These are phyloP conservation scores for Pelargonium myrrhifolium DNA, from an alignment of 441 rosid species.

Conservation along the genomic window DNA sequence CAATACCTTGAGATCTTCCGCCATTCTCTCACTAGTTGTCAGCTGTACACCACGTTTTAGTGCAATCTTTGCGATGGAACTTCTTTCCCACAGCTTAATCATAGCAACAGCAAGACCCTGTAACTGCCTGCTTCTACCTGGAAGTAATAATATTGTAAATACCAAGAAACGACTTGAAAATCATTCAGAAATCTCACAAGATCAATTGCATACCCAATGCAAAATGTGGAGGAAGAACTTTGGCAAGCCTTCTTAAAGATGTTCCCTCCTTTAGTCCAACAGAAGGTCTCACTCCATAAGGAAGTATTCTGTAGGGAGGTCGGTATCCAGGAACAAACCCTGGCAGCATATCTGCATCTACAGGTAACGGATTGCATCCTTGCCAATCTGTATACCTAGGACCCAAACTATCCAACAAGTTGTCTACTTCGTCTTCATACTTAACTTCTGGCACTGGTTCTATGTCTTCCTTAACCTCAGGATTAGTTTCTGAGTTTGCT, in stretches of 20 bases:
- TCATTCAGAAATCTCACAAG: background rate
- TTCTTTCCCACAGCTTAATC: constrained; percentile 71
- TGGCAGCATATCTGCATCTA: constrained; percentile 92
- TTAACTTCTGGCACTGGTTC: constrained; percentile 33
- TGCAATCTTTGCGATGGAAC: constrained; percentile 76
- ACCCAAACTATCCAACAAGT: constrained; percentile 65
- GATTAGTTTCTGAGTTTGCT: constrained; percentile 23
- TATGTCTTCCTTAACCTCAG: constrained; percentile 25
- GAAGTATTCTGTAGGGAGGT: constrained; percentile 90
- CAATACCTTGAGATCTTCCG: constrained; percentile 84
- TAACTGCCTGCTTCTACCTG: constrained; percentile 83
- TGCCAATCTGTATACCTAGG: constrained; percentile 82
- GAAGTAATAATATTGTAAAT: constrained; percentile 20
- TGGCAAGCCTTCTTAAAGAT: constrained; percentile 68
- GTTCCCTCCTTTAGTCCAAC: constrained; percentile 65
- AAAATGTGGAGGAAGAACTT: constrained; percentile 86
- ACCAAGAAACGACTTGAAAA: constrained; percentile 15
- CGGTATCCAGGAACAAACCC: constrained; percentile 60
- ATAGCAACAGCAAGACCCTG: constrained; percentile 85
- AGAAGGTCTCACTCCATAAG: constrained; percentile 72
- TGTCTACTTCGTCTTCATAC: constrained; percentile 70
- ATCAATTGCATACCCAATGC: constrained; percentile 55
- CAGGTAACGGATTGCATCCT: constrained; percentile 71
- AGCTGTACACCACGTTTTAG: constrained; percentile 87
- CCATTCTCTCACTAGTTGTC: constrained; percentile 97